Base-by-base conservation (phyloP, 2,329 filamentous ascomycete genomes). In the Sporothrix variecibatus region DNA sequence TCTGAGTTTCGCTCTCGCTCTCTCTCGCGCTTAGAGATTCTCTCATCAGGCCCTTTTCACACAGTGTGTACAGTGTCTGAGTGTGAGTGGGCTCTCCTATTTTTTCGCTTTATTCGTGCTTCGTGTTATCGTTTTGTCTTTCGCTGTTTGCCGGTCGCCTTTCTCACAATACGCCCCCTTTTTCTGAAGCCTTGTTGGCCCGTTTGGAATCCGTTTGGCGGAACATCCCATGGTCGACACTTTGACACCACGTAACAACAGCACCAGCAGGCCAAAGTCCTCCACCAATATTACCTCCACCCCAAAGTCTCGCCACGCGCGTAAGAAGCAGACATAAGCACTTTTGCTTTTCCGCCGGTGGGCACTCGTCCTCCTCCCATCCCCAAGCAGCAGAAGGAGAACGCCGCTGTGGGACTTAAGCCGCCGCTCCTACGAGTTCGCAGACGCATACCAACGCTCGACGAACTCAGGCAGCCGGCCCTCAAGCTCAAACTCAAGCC, bases 11-110 rank as follows among this genome's bases (percentile, higher is more conserved):
- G 8, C 28, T 46, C 65, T 56, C 43, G 43, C 40, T 64, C 64
- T 65, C 43, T 65, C 31, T 73, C 43, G 65, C 65, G 51, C 46
- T 53, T 17, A 38, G 9, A 34, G 26, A 20, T 17, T 20, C 7
- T 34, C 15, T 26, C 31, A 8, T 40, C n/a, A 4, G 7, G 17
- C 11, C 23, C n/a, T 26, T 23, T 34, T 34, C 26, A n/a, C 17
- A 17, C 9, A 31, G 26, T 34, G 9, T 56, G 51, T 56, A 26
- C 28, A 23, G 64, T 34, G 38, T 67, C 62, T 43, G 40, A 26
- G 68, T 71, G 69, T 62, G 69, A n/a, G 69, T 71, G 69, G 69
- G 23, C 69, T 64, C 31, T 38, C 60, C 11, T 58, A 56, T 51
- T n/a, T 46, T 46, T 23, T 43, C 12, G 40, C 40, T 7, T 43